A percentile compares a stretch with the other conserved stretches of the same genome.
These are phyloP conservation scores for Eragrostis curvula DNA, from an alignment of 176 grass and related monocot genomes.

Conservation along the genomic window DNA sequence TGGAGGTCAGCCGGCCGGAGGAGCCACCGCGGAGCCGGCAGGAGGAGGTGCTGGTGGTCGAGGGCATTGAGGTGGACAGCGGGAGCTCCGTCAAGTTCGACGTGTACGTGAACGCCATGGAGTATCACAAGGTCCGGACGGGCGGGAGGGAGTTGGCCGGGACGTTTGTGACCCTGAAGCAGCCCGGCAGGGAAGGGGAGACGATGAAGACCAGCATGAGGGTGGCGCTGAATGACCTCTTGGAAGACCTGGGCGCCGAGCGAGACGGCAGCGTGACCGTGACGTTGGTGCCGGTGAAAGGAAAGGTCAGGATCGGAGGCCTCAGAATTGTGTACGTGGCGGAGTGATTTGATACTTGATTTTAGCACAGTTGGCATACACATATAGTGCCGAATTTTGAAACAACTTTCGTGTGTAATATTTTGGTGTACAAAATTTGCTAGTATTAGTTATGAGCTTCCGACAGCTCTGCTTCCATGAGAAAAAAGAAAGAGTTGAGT, in stretches of 20 bases:
- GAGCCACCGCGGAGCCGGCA: not conserved
- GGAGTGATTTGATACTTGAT: not conserved
- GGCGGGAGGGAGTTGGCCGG: constrained; percentile 51
- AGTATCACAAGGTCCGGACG: constrained; percentile 30
- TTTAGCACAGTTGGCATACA: too few relatives aligned
- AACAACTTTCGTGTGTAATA: too few relatives aligned
- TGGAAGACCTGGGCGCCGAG: constrained; percentile 42
- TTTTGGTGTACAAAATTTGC: too few relatives aligned
- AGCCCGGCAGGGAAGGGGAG: not conserved
- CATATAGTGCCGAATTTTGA: too few relatives aligned
- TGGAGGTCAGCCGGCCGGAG: not conserved
- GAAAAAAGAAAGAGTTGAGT: too few relatives aligned
- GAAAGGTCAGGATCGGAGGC: constrained; percentile 41
- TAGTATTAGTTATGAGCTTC: too few relatives aligned
- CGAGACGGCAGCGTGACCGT: constrained; percentile 42
- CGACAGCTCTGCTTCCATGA: too few relatives aligned
- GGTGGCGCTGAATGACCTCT: constrained; percentile 39
- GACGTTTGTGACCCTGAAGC: constrained; percentile 54
- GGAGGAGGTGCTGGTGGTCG: constrained; percentile 44
- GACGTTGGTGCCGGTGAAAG: constrained; percentile 54
- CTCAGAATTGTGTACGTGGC: constrained; percentile 22
- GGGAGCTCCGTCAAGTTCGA: constrained; percentile 39
- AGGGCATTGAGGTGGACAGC: constrained; percentile 29
- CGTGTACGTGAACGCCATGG: constrained; percentile 47
- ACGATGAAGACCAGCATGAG: constrained; percentile 39